phyloP scores from a whole-genome alignment of 176 grass and related monocot genomes.

The Zea luxurians region DNA sequence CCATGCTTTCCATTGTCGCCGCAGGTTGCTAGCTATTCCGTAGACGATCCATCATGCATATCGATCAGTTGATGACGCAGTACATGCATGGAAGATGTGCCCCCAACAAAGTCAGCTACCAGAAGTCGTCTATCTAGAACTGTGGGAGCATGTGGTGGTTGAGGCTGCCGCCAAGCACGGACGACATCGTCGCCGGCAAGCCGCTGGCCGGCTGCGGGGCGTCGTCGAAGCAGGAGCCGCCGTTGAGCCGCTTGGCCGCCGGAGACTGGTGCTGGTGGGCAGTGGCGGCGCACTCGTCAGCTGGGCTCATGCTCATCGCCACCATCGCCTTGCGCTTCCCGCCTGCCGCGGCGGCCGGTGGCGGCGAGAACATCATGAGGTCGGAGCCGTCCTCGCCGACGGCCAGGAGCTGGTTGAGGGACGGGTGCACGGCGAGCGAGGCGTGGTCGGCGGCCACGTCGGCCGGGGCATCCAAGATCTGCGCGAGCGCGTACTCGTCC shows the following conservation, averaged over 20 bases:
- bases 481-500: constrained; percentile 44
- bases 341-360: not conserved
- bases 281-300: not conserved
- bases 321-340: constrained; percentile 26
- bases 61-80: not conserved
- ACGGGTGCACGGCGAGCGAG: constrained; percentile 42
- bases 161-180: constrained; percentile 15
- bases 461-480: constrained; percentile 33
- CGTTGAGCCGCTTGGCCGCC: constrained; percentile 37
- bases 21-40: not conserved
- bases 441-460: not conserved
- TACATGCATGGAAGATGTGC: not conserved
- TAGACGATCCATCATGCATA: not conserved
- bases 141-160: constrained; percentile 43
- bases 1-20: not conserved
- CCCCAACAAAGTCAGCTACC: not conserved
- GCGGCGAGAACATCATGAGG: constrained; percentile 2
- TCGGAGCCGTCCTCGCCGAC: not conserved
- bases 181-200: not conserved
- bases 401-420: constrained; percentile 45
- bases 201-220: not conserved
- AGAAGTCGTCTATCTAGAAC: constrained; percentile 16
- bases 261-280: not conserved
- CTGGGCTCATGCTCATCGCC: not conserved
- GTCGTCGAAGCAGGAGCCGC: constrained; percentile 31